A percentile compares a stretch with the other conserved stretches of the same genome.
These are phyloP conservation scores for Cystoisospora suis DNA, from an alignment of 169 alveolate species.

Conservation along the genomic window DNA sequence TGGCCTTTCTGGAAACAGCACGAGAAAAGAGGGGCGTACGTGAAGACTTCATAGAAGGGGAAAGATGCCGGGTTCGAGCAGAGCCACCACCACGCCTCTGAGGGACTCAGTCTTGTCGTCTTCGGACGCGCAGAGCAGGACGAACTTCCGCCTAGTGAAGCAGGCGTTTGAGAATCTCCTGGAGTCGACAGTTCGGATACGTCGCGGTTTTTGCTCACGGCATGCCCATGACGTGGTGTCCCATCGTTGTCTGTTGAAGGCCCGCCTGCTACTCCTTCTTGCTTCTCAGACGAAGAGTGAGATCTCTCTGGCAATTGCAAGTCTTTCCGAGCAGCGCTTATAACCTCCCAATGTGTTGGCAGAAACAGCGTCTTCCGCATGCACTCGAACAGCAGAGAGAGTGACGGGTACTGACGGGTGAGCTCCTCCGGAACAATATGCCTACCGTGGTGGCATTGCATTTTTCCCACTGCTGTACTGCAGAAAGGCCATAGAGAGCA, in stretches of 20 bases:
- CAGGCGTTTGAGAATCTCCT: not conserved
- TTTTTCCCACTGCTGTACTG: not conserved
- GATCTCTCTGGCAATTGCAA: not conserved
- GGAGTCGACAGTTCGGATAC: not conserved
- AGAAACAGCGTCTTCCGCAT: constrained; percentile 10
- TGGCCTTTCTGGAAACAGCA: too few relatives aligned
- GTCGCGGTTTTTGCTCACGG: not conserved
- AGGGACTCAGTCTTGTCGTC: not conserved
- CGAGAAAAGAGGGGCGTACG: not conserved
- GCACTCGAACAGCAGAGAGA: not conserved
- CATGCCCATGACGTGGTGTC: not conserved
- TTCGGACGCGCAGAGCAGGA: not conserved
- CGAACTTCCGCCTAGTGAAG: not conserved
- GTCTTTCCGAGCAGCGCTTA: not conserved
- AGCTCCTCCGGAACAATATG: not conserved
- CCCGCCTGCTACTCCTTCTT: not conserved
- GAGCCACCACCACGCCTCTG: constrained; percentile 6
- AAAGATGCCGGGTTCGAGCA: constrained; percentile 10
- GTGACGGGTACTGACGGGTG: not conserved
- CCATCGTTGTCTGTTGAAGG: not conserved
- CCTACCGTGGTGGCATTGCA: constrained; percentile 11
- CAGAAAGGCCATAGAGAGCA: not conserved
- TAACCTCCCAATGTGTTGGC: not conserved
- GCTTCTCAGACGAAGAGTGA: not conserved
- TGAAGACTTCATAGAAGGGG: constrained; percentile 28